Evolutionary conservation across 1,284 basidiomycete species (phyloP).

Genomic region (Cystodermella granulosa): DNA sequence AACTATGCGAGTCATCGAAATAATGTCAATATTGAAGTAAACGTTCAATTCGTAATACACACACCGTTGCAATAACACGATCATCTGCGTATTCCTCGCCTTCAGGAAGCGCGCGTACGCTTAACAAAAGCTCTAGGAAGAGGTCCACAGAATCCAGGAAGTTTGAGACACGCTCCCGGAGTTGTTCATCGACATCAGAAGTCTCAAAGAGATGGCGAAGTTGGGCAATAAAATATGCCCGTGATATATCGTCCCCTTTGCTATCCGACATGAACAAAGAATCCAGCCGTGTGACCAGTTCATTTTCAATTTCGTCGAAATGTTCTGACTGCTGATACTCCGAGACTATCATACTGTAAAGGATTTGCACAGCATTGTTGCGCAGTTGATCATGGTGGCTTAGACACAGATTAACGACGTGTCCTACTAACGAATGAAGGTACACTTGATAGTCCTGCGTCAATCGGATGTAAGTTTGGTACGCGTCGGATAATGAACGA

Average conservation of each 20-base stretch:
- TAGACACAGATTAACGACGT: conserved; percentile 87
- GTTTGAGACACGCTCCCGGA: conserved; percentile 71
- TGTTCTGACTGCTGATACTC: conserved; percentile 79
- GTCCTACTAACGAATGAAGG: conserved; percentile 82
- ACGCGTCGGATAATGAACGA: conserved; percentile 6
- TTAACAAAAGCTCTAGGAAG: conserved; percentile 91
- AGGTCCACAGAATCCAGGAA: conserved; percentile 89
- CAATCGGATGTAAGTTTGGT: no score
- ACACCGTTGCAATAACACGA: conserved; percentile 82
- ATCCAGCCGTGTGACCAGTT: conserved; percentile 91
- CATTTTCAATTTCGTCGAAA: conserved; percentile 85
- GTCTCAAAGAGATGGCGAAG: conserved; percentile 83
- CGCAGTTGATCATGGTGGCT: conserved; percentile 92
- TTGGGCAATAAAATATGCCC: conserved; percentile 92
- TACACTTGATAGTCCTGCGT: conserved; percentile 76
- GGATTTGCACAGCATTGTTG: conserved; percentile 84
- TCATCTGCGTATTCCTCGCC: conserved; percentile 94
- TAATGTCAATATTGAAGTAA: conserved; percentile 4
- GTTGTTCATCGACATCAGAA: conserved; percentile 71
- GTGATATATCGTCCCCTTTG: conserved; percentile 84
- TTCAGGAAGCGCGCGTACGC: conserved; percentile 86
- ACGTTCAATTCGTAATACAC: conserved; percentile 15
- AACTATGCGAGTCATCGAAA: conserved; percentile 45
- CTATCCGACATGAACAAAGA: conserved; percentile 87
- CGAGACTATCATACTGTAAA: conserved; percentile 94